phyloP scores from a whole-genome alignment of 2,329 filamentous ascomycete species.

The Xylariaceae sp. region DNA sequence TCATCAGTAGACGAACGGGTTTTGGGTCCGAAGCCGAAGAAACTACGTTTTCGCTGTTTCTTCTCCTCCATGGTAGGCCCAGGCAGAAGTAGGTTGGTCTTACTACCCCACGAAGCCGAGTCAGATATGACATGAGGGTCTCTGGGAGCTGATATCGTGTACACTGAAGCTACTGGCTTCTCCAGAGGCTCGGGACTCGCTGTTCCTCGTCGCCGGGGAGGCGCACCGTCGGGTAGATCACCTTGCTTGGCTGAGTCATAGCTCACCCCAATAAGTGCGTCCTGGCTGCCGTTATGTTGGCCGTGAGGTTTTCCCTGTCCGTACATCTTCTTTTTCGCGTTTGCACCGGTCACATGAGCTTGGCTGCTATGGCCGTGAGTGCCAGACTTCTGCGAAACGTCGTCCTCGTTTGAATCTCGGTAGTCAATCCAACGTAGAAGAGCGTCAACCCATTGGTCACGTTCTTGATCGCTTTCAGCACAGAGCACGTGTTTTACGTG shows the following conservation, averaged over 20 bases:
- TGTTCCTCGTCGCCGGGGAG: conserved; percentile 43
- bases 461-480: conserved; percentile 90
- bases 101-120: conserved; percentile 85
- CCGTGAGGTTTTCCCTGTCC: conserved; percentile 45
- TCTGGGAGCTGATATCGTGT: conserved; percentile 81
- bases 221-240: conserved; percentile 54
- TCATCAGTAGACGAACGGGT: conserved; percentile 64
- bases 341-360: conserved; percentile 46
- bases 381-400: conserved; percentile 45
- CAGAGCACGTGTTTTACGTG: conserved; percentile 93
- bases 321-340: conserved; percentile 53
- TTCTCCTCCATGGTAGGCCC: conserved; percentile 72
- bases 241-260: conserved; percentile 64
- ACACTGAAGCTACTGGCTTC: conserved; percentile 48
- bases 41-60: conserved; percentile 78
- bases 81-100: conserved; percentile 57
- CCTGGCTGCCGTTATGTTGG: conserved; percentile 46
- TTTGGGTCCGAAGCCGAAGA: conserved; percentile 74
- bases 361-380: conserved; percentile 46
- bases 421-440: conserved; percentile 88
- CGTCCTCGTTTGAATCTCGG: conserved; percentile 66
- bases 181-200: conserved; percentile 40
- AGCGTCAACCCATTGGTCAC: conserved; percentile 92
- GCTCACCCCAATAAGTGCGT: conserved; percentile 62
- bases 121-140: conserved; percentile 87